phyloP scores from a whole-genome alignment of 2,329 filamentous ascomycete genomes.

The Bertia moriformis region DNA sequence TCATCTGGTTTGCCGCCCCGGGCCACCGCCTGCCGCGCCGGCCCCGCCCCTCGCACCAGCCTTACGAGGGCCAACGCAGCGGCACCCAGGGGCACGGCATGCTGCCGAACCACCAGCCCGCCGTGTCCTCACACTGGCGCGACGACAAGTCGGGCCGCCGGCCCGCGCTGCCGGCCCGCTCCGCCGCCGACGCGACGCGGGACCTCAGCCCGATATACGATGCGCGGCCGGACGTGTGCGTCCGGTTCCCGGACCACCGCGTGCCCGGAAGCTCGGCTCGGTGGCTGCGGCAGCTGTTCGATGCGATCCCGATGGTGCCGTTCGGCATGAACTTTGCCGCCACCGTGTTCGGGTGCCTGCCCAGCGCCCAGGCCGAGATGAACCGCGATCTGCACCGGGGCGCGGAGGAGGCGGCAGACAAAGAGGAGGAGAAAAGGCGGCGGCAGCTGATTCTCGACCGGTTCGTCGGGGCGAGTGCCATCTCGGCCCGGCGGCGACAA shows the following conservation, averaged over 20 bases:
- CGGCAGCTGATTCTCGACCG: constrained; percentile 7
- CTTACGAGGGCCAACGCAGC: constrained; percentile 10
- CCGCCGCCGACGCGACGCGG: constrained; percentile 32
- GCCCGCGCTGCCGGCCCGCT: constrained; percentile 27
- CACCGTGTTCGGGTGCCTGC: constrained; percentile 22
- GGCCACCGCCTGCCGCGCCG: constrained; percentile 37
- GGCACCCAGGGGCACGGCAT: constrained; percentile 7
- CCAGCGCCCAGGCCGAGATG: constrained; percentile 17
- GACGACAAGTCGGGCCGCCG: no score
- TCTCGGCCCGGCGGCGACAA: no score
- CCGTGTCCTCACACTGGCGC: no score
- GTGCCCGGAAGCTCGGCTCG: constrained; percentile 23
- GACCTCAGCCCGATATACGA: constrained; percentile 53
- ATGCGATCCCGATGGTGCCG: constrained; percentile 43
- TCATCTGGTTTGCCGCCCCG: constrained; percentile 59
- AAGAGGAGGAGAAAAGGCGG: constrained; percentile 5
- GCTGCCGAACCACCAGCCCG: no score
- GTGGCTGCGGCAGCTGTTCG: constrained; percentile 27
- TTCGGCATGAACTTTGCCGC: constrained; percentile 34
- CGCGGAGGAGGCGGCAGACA: constrained; percentile 3
- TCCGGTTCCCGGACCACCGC: constrained; percentile 55
- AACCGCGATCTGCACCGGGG: constrained; percentile 25
- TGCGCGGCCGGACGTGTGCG: constrained; percentile 43
- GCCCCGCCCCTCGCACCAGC: constrained; percentile 50
- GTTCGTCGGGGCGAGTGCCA: constrained; percentile 1